Evolutionary conservation across 1,284 basidiomycete species (phyloP), one percentile per base, ranked within the genome.

Genomic region (Tylopilus sp.): DNA sequence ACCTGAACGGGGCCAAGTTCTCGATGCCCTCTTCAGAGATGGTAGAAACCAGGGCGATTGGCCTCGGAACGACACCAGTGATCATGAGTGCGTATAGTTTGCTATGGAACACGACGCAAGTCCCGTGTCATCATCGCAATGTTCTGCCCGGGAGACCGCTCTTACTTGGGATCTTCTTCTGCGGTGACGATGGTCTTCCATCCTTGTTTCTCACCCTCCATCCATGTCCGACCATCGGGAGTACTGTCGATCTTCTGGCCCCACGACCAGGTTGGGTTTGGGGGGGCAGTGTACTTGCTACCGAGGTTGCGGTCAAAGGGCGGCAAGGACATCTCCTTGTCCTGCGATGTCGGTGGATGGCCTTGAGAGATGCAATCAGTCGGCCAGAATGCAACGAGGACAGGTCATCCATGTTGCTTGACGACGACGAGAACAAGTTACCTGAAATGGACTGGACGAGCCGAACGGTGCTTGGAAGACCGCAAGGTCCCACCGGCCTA

Each of bases 31-130:
- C 62, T 13, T 66, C 64, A 1, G 74, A 72, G 36, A 82, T 52
- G 6, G 78, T 76, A 3, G 84, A 85, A 6, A 86, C 75, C 53
- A 88, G 82, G 0, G 82, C 85, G 46, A 88, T 75, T 0, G 84
- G 85, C 35, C 85, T 70, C 0, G 85, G 84, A n/a, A 74, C 72
- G 31, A 84, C 72, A 2, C 78, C 81, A 13, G 75, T 75, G 33
- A 77, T 74, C 67, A 84, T 69, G 52, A 84, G 62, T 21, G 71
- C 60, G 54, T 80, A 78, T 9, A 76, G 12, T 41, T 66, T 65
- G 44, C 74, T 73, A 48, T 23, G 35, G 4, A 52, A 41, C 9
- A 31, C 1, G 16, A 16, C 42, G 13, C 28, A n/a, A 8, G 23
- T 7, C 6, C 18, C 35, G 35, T 2, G 18, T 43, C 13, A 44